Evolutionary conservation across 768 basidiomycete genomes (phyloP).

Genomic region (Lactarius quietus): DNA sequence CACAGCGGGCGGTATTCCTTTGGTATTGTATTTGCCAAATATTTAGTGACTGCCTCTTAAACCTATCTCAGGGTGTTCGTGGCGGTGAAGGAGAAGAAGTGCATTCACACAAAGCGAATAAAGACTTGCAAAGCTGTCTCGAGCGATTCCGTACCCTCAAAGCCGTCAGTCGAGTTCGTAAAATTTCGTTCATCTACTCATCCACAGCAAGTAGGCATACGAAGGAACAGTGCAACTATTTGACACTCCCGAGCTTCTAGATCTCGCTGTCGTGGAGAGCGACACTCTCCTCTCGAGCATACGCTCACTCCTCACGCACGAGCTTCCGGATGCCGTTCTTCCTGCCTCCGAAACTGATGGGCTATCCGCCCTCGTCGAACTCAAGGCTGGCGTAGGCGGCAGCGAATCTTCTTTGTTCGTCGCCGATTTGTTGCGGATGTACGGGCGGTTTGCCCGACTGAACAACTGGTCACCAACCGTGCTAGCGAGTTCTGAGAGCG

Average conservation of each 20-base stretch:
- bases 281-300: constrained; percentile 11
- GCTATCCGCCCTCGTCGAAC: constrained; percentile 79
- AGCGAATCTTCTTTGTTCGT: constrained; percentile 84
- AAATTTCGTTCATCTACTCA: constrained; percentile 6
- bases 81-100: not conserved
- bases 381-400: constrained; percentile 92
- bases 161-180: constrained; percentile 13
- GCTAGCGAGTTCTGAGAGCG: constrained; percentile 54
- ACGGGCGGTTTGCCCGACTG: constrained; percentile 56
- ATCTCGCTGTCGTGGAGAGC: constrained; percentile 23
- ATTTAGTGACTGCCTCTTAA: not conserved
- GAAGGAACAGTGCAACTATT: constrained; percentile 21
- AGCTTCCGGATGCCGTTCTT: constrained; percentile 69
- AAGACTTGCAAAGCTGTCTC: constrained; percentile 2
- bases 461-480: constrained; percentile 61
- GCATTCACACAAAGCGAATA: constrained; percentile 6
- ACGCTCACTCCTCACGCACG: constrained; percentile 32
- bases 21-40: constrained; percentile 3
- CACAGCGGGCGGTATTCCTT: not conserved
- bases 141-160: constrained; percentile 9
- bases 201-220: constrained; percentile 16
- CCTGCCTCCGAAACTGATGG: constrained; percentile 63
- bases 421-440: constrained; percentile 77
- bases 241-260: constrained; percentile 23
- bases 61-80: not conserved